Conservation (phyloP, 2,329 filamentous ascomycete species). For the Ceratocystis cacaofunesta region DNA sequence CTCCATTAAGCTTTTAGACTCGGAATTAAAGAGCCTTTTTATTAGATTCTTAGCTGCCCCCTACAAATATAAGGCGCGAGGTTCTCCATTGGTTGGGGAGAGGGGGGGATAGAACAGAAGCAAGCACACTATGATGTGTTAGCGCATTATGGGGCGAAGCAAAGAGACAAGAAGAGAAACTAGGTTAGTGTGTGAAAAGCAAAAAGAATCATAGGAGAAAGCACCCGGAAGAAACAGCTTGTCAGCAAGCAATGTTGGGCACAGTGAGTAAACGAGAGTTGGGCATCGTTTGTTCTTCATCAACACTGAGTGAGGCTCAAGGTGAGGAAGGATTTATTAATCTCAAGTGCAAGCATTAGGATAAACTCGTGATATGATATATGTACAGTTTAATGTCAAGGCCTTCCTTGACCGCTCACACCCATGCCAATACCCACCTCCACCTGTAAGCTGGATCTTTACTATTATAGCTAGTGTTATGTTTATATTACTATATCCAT, state of each 20-base stretch:
- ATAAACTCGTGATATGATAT: neutral
- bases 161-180: neutral
- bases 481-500: neutral
- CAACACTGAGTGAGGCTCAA: too few species aligned
- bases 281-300: too few species aligned
- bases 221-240: neutral
- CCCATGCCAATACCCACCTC: neutral
- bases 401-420: neutral
- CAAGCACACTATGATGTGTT: neutral
- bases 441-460: neutral
- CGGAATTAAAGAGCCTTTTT: neutral
- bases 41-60: neutral
- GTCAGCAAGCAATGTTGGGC: neutral
- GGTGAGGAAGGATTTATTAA: too few species aligned
- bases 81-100: neutral
- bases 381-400: neutral
- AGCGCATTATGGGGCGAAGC: neutral
- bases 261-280: neutral
- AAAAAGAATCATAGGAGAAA: neutral
- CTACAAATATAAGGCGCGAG: neutral
- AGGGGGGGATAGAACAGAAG: neutral
- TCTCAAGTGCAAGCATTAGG: too few species aligned
- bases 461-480: neutral
- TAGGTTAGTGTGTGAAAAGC: neutral
- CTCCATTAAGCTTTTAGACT: neutral